These are phyloP conservation scores for Tetracentron sinense DNA, from an alignment of 164 flowering plant genomes.

Conservation along the genomic window DNA sequence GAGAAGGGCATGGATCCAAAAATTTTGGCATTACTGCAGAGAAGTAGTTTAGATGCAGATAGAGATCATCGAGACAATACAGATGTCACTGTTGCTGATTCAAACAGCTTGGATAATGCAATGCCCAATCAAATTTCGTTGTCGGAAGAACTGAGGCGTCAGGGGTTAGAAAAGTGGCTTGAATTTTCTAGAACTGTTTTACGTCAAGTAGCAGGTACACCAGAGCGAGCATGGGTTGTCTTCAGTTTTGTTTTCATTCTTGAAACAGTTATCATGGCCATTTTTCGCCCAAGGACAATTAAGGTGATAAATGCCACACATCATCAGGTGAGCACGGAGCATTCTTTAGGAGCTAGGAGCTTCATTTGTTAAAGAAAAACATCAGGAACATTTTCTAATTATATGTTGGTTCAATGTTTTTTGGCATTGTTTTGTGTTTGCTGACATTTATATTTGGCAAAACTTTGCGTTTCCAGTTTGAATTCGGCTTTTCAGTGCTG, in stretches of 20 bases:
- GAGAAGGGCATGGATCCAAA: constrained; percentile 93
- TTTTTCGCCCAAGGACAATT: constrained; percentile 77
- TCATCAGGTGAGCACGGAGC: constrained; percentile 61
- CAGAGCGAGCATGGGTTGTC: constrained; percentile 90
- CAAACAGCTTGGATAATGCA: constrained; percentile 56
- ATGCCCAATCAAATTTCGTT: constrained; percentile 79
- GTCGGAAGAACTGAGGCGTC: constrained; percentile 92
- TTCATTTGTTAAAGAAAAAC: too few species aligned
- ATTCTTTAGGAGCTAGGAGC: too few species aligned
- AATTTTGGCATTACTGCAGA: constrained; percentile 82
- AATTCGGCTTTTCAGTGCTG: constrained; percentile 90
- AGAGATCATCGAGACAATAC: constrained; percentile 82
- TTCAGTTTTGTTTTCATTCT: constrained; percentile 78
- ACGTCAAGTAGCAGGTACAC: constrained; percentile 81
- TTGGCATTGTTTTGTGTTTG: not conserved
- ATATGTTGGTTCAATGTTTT: not conserved
- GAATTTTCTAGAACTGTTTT: constrained; percentile 55
- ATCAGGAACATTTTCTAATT: not conserved
- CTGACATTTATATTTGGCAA: constrained; percentile 7
- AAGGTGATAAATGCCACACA: constrained; percentile 62
- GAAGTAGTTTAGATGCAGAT: constrained; percentile 98
- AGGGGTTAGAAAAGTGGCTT: constrained; percentile 90
- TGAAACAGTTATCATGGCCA: constrained; percentile 80
- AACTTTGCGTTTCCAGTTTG: constrained; percentile 59
- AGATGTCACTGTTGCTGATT: constrained; percentile 52